Percentiles rank a stretch among this genome's conserved stretches.
Evolutionary conservation across 495 filamentous ascomycete species (phyloP).

Genomic region (Lophiostoma macrostomum): DNA sequence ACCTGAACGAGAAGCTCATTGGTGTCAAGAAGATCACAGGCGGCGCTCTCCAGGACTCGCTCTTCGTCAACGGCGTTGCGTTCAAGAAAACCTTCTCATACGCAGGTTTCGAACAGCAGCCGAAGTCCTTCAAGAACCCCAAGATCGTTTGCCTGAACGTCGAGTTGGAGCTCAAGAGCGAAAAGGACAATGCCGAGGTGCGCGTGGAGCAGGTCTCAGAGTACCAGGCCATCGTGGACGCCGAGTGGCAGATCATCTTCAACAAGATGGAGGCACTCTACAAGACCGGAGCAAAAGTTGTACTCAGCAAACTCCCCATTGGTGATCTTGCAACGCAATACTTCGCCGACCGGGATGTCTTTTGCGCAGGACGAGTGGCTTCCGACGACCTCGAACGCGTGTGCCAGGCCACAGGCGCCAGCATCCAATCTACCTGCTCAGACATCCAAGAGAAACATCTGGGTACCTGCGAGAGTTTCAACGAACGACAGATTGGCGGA

Average conservation of each 20-base stretch:
- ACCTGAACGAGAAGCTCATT: constrained; percentile 96
- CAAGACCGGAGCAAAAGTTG: constrained; percentile 93
- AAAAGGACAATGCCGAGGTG: constrained; percentile 99
- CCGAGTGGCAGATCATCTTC: constrained; percentile 99
- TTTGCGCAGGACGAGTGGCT: constrained; percentile 93
- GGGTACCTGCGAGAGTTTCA: constrained; percentile 85
- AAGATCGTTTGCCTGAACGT: constrained; percentile 97
- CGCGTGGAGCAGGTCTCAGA: constrained; percentile 97
- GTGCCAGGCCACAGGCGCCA: constrained; percentile 87
- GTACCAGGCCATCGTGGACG: constrained; percentile 98
- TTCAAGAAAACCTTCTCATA: constrained; percentile 99
- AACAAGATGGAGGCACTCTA: constrained; percentile 94
- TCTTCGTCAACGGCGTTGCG: constrained; percentile 96
- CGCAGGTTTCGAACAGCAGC: constrained; percentile 98
- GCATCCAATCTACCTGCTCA: constrained; percentile 91
- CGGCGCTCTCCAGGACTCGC: constrained; percentile 91
- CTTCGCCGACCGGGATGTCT: constrained; percentile 96
- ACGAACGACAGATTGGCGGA: constrained; percentile 94
- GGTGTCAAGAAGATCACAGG: constrained; percentile 97
- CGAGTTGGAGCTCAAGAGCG: constrained; percentile 93
- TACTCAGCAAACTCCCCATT: constrained; percentile 94
- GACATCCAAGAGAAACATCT: constrained; percentile 89
- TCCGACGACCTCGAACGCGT: constrained; percentile 95
- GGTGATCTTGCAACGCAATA: constrained; percentile 95
- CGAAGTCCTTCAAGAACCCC: constrained; percentile 88